Evolutionary conservation across 1,139 yeast genomes (phyloP).

Genomic region (Sugiyamaella pinicola): DNA sequence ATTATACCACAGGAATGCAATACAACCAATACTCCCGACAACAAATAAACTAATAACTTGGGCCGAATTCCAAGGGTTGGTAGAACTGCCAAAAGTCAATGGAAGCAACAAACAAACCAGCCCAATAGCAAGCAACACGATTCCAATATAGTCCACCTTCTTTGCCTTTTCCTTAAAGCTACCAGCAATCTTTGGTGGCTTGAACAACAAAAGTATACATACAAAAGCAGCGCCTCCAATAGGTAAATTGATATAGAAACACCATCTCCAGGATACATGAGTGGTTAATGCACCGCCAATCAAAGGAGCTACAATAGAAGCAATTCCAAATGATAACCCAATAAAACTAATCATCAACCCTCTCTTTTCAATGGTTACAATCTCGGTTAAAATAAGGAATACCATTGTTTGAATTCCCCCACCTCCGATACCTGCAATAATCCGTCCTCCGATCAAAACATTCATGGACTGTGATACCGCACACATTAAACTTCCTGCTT

Average conservation of each 20-base stretch:
- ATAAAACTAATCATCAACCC: slow-evolving; percentile 55
- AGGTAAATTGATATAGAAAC: slow-evolving; percentile 72
- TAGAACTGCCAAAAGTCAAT: slow-evolving; percentile 54
- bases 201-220: slow-evolving; percentile 51
- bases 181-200: slow-evolving; percentile 54
- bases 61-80: slow-evolving; percentile 56
- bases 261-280: slow-evolving; percentile 74
- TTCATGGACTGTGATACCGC: slow-evolving; percentile 60
- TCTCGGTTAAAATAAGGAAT: slow-evolving; percentile 60
- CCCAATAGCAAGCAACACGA: slow-evolving; percentile 47
- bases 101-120: slow-evolving; percentile 52
- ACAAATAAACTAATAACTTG: slow-evolving; percentile 57
- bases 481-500: slow-evolving; percentile 61
- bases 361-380: slow-evolving; percentile 61
- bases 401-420: slow-evolving; percentile 67
- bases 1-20: slow-evolving; percentile 53
- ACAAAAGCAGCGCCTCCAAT: slow-evolving; percentile 60
- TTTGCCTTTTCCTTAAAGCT: slow-evolving; percentile 47
- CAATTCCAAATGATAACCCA: slow-evolving; percentile 56
- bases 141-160: slow-evolving; percentile 54
- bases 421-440: slow-evolving; percentile 74
- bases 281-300: slow-evolving; percentile 68
- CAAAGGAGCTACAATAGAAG: slow-evolving; percentile 66
- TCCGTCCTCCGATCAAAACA: slow-evolving; percentile 69
- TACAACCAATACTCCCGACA: slow-evolving; percentile 52